These are phyloP conservation scores for Syncephalastrum racemosum DNA, from an alignment of 371 early-diverging fungal genomes.

Conservation along the genomic window DNA sequence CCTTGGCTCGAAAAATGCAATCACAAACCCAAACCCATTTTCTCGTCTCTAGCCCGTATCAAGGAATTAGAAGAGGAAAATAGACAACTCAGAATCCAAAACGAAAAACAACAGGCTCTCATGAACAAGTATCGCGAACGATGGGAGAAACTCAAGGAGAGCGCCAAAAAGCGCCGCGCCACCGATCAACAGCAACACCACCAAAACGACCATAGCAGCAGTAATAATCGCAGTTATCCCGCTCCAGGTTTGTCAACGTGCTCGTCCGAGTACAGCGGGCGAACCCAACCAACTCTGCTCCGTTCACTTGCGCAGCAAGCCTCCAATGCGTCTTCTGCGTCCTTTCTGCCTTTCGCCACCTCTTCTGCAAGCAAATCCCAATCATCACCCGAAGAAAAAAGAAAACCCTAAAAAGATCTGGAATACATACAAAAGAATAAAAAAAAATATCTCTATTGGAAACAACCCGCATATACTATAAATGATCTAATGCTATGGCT, in stretches of 20 bases:
- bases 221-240: constrained; percentile 4
- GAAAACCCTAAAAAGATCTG: no score
- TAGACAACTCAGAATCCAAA: constrained; percentile 42
- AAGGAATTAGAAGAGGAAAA: constrained; percentile 63
- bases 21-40: no score
- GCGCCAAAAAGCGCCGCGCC: constrained; percentile 67
- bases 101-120: constrained; percentile 51
- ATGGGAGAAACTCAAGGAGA: constrained; percentile 89
- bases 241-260: not conserved
- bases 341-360: not conserved
- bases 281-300: constrained; percentile 16
- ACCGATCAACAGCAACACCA: constrained; percentile 16
- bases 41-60: constrained; percentile 21
- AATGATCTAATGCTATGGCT: no score
- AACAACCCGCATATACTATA: no score
- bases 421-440: no score
- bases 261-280: constrained; percentile 11
- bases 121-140: constrained; percentile 80
- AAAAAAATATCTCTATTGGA: no score
- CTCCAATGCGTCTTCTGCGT: not conserved
- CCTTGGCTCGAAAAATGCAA: no score
- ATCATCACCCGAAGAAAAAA: no score
- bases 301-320: constrained; percentile 26
- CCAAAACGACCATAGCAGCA: constrained; percentile 2
- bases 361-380: constrained; percentile 3